Evolutionary conservation across 2,329 filamentous ascomycete genomes (phyloP), one percentile per base, ranked within the genome.

Genomic region (Fusarium keratoplasticum): DNA sequence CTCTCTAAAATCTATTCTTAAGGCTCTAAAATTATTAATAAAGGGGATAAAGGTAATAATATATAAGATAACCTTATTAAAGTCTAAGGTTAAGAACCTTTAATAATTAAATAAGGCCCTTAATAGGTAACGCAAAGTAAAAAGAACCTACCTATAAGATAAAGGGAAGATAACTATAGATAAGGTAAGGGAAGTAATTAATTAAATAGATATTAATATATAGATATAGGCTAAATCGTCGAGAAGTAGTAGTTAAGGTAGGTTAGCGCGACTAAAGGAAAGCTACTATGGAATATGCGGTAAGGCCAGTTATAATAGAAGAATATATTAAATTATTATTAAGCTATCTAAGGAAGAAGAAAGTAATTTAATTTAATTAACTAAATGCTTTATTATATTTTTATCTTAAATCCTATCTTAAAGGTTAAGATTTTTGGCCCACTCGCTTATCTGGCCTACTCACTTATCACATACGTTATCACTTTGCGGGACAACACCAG

Each of bases 341-440:
- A n/a, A n/a, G 33, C 40, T 27, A 40, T 40, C 54, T 61, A 35
- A n/a, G n/a, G 40, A 61, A 61, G 40, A 61, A 27, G 52, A 52
- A 52, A 61, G 7, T 52, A n/a, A 61, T 5, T 61, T 52, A 16
- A 40, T 52, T 52, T 52, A 52, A 61, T 61, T 61, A 38, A 50
- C 52, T 60, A 60, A 33, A 44, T 60, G 20, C 6, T 44, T 11
- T 60, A 25, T 60, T 20, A 18, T 60, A 8, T 60, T 42, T 33
- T 60, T 60, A 60, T 60, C 22, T 31, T 2, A 8, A 14, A 35
- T 60, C 16, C 5, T 29, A 20, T 33, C 1, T 33, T 9, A 20
- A 31, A 47, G 38, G 57, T 60, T 44, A 42, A 20, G 57, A 44
- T n/a, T n/a, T n/a, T n/a, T n/a, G n/a, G n/a, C n/a, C n/a, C n/a